Evolutionary conservation across 306 rosid genomes (phyloP), one percentile per base, ranked within the genome.

Genomic region (Sicyos baderoa): DNA sequence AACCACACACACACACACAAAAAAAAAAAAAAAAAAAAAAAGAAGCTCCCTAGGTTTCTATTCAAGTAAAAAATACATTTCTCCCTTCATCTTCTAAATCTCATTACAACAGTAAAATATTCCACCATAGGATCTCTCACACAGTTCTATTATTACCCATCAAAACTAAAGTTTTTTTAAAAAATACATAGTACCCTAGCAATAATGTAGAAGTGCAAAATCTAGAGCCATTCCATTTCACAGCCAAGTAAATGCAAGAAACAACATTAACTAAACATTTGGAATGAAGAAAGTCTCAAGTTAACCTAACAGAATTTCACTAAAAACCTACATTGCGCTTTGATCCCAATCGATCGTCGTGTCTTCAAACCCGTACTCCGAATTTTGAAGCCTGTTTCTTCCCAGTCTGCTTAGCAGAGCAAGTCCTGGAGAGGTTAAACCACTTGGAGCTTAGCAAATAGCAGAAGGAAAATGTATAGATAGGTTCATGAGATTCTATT

Each of bases 391-490:
- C 75, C 92, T 81, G 86, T 71, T 89, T 74, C 79, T 78, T n/a
- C 88, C 78, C 75, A 91, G 76, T 76, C 88, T 81, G 81, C 95
- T 87, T 90, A 91, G 79, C 78, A 82, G 77, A 68, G 90, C 90
- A 75, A 91, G 90, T 78, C 95, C 97, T 91, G 81, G 19, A 68
- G 71, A 73, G 29, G 79, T 35, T 19, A 29, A 14, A 25, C 10
- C 11, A 2, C 19, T 58, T 13, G 15, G 65, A n/a, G 64, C 64
- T 29, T 37, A 37, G 44, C 44, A 37, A 37, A 37, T 7, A 29
- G 65, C 65, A 29, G 7, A 29, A 15, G 45, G 45, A 59, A 27
- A 58, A 58, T 6, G 44, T 4, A 18, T 22, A 27, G 19, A 44
- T 66, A 23, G 23, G 32, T 42, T 65, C 71, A n/a, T 66, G 37